Conservation (phyloP, 208 protist genomes). For the Leishmania tropica region DNA sequence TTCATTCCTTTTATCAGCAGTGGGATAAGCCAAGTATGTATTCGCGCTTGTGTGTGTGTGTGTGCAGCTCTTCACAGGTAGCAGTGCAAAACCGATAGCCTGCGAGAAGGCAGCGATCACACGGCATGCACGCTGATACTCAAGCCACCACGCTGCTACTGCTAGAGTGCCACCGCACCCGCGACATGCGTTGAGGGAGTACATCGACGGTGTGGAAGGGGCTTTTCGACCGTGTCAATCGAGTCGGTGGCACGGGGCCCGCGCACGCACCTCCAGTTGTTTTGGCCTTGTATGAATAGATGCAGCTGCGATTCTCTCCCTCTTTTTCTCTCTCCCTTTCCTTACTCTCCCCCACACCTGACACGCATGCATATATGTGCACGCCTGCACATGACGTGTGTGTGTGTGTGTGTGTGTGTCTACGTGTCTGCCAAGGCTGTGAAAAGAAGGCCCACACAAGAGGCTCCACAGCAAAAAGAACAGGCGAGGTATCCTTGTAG, state of each 20-base stretch:
- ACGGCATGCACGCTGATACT: not conserved
- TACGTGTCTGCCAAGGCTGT: not conserved
- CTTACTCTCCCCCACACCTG: not conserved
- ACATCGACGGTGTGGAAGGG: not conserved
- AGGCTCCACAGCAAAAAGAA: not conserved
- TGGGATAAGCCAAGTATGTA: not conserved
- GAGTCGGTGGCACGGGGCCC: not conserved
- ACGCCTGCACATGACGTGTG: not conserved
- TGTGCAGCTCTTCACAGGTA: not conserved
- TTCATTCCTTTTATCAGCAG: not conserved
- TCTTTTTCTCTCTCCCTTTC: not conserved
- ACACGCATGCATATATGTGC: not conserved
- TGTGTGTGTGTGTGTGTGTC: not conserved
- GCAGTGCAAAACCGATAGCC: not conserved
- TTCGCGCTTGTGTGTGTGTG: not conserved
- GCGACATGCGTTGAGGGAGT: not conserved
- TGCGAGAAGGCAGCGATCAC: not conserved
- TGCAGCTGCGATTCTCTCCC: not conserved
- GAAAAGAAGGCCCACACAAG: not conserved
- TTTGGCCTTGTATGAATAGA: not conserved
- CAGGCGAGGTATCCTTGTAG: no score
- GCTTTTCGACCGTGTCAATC: not conserved
- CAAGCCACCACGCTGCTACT: not conserved
- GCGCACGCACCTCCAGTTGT: not conserved
- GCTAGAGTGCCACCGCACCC: not conserved